Conservation (phyloP, 1,284 basidiomycete species). For the Boletellus dicymbophilus region DNA sequence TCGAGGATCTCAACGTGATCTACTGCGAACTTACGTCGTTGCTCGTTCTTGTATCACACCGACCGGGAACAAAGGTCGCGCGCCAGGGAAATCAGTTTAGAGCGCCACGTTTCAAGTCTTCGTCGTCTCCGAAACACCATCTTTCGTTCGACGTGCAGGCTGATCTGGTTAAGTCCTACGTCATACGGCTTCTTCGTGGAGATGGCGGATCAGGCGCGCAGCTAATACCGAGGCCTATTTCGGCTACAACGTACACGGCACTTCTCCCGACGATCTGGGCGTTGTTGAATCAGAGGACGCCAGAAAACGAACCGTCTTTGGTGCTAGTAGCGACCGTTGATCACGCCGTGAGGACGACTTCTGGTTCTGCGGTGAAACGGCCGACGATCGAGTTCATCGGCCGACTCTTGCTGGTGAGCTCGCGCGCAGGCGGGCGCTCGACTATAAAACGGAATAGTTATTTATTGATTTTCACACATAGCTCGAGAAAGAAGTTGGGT, state of each 20-base stretch:
- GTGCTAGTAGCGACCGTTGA: slow-evolving; percentile 54
- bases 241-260: slow-evolving; percentile 63
- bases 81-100: slow-evolving; percentile 10
- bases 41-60: slow-evolving; percentile 47
- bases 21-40: slow-evolving; percentile 78
- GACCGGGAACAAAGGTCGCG: slow-evolving; percentile 7
- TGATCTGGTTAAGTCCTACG: slow-evolving; percentile 67
- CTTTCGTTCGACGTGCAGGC: slow-evolving; percentile 41
- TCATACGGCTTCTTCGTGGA: slow-evolving; percentile 64
- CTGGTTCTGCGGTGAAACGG: slow-evolving; percentile 63
- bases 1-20: slow-evolving; percentile 72
- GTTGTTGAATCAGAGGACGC: slow-evolving; percentile 53
- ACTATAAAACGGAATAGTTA: background rate
- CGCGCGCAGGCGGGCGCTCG: too few relatives aligned
- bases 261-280: slow-evolving; percentile 87
- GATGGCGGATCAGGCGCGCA: slow-evolving; percentile 44
- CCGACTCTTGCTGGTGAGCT: slow-evolving; percentile 63
- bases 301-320: slow-evolving; percentile 25
- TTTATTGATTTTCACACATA: slow-evolving; percentile 28
- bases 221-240: slow-evolving; percentile 51
- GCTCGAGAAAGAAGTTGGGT: slow-evolving; percentile 64
- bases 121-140: slow-evolving; percentile 7
- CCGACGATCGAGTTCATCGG: slow-evolving; percentile 73
- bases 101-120: slow-evolving; percentile 5
- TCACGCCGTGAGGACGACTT: slow-evolving; percentile 57